Percentiles rank a stretch among this genome's conserved stretches.
phyloP scores from a whole-genome alignment of 441 rosid genomes.

The Populus tomentosa region DNA sequence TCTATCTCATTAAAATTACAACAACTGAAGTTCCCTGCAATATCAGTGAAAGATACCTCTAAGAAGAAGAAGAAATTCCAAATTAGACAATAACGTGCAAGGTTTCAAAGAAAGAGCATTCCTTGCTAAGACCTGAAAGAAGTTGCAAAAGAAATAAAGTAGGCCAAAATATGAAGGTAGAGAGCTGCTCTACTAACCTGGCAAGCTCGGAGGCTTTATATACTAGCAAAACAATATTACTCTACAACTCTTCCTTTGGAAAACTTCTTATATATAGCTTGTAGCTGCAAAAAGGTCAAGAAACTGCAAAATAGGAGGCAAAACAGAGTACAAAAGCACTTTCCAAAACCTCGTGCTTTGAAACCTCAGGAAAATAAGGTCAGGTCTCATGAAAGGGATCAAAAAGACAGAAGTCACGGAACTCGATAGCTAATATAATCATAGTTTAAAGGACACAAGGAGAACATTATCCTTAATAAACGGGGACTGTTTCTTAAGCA shows the following conservation, averaged over 20 bases:
- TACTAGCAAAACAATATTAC: background rate
- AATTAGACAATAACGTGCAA: background rate
- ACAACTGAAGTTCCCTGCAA: background rate
- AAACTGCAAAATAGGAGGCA: slow-evolving; percentile 19
- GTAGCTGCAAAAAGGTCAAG: slow-evolving; percentile 1
- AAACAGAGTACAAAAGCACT: slow-evolving; percentile 19
- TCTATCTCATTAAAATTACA: background rate
- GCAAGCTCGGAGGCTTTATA: slow-evolving; percentile 9
- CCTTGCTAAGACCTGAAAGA: background rate
- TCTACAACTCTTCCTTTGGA: background rate
- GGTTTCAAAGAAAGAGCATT: background rate
- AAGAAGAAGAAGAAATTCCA: background rate
- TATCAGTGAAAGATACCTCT: background rate
- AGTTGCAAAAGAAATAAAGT: background rate
- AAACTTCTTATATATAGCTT: slow-evolving; percentile 11
- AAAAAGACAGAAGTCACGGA: slow-evolving; percentile 23
- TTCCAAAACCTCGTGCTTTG: slow-evolving; percentile 47
- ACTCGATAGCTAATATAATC: slow-evolving; percentile 21
- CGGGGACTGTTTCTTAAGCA: slow-evolving; percentile 36
- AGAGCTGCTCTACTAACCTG: slow-evolving; percentile 16
- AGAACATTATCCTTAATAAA: slow-evolving; percentile 29
- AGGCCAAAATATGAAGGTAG: background rate
- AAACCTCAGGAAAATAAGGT: slow-evolving; percentile 24
- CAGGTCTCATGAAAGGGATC: background rate
- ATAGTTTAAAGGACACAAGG: slow-evolving; percentile 22